Evolutionary conservation across 2,329 filamentous ascomycete species (phyloP).

Genomic region (Sclerotinia sclerotiorum): DNA sequence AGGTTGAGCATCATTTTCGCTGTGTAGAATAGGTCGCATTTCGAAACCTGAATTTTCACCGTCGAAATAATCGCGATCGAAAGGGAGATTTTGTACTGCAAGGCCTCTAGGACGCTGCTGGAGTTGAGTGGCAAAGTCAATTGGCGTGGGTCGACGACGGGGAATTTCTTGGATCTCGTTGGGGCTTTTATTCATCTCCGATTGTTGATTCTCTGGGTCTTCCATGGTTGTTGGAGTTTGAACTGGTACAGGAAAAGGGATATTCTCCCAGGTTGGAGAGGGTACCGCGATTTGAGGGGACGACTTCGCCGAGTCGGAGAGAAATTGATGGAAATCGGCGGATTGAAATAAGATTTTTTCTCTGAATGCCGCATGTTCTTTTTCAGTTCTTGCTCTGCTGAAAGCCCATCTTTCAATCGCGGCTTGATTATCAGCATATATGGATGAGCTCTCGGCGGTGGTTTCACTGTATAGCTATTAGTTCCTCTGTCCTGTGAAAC

Average conservation of each 20-base stretch:
- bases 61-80: neutral
- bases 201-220: neutral
- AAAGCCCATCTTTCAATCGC: neutral
- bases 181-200: neutral
- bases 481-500: neutral
- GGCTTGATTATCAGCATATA: neutral
- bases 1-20: neutral
- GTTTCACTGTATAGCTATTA: neutral
- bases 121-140: neutral
- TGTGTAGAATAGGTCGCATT: neutral
- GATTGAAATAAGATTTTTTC: slow-evolving; percentile 10
- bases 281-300: neutral
- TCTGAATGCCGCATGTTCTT: slow-evolving; percentile 2
- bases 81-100: neutral
- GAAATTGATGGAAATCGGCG: slow-evolving; percentile 9
- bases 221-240: neutral
- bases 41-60: too few species aligned
- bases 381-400: neutral
- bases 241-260: neutral
- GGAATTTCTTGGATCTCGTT: slow-evolving; percentile 1
- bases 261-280: slow-evolving; percentile 3
- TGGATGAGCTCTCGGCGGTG: neutral
- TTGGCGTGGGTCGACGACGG: neutral
- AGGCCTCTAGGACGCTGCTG: neutral
- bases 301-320: neutral